Evolutionary conservation across 164 flowering plant species (phyloP).

Genomic region (Liquidambar formosana): DNA sequence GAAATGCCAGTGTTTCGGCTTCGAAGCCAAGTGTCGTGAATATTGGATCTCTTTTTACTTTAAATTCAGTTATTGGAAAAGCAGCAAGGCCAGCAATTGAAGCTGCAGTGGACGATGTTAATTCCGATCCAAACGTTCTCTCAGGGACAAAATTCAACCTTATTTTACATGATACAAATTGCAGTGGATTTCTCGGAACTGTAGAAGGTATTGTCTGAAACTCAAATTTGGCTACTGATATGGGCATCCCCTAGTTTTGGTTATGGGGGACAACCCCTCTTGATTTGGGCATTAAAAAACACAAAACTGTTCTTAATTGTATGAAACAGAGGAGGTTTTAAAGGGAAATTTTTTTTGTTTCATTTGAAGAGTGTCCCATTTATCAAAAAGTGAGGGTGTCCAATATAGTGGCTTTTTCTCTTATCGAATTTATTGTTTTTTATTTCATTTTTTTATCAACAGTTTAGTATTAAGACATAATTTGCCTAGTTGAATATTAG

Average conservation of each 20-base stretch:
- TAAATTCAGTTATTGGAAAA: conserved; percentile 64
- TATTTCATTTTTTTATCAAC: not conserved
- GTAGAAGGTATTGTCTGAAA: conserved; percentile 54
- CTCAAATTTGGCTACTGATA: not conserved
- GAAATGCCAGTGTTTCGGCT: conserved; percentile 26
- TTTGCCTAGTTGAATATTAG: not conserved
- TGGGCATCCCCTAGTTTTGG: not conserved
- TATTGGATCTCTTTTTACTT: conserved; percentile 66
- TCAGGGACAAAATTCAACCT: conserved; percentile 46
- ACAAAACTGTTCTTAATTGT: no score
- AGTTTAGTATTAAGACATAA: not conserved
- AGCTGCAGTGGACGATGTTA: conserved; percentile 78
- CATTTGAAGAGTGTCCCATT: no score
- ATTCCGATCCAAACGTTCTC: conserved; percentile 60
- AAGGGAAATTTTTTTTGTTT: no score
- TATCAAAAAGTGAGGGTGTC: no score
- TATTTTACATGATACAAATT: conserved; percentile 52
- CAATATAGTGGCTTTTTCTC: not conserved
- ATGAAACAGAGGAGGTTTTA: no score
- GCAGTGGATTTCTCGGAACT: conserved; percentile 79
- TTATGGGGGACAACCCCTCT: not conserved
- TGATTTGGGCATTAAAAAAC: no score
- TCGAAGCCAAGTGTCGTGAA: conserved; percentile 49
- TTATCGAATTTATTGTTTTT: not conserved
- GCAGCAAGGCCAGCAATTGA: conserved; percentile 56